Percentiles rank a stretch among this genome's conserved stretches.
phyloP scores from a whole-genome alignment of 139 green algal genomes.

The Haematococcus sp. region DNA sequence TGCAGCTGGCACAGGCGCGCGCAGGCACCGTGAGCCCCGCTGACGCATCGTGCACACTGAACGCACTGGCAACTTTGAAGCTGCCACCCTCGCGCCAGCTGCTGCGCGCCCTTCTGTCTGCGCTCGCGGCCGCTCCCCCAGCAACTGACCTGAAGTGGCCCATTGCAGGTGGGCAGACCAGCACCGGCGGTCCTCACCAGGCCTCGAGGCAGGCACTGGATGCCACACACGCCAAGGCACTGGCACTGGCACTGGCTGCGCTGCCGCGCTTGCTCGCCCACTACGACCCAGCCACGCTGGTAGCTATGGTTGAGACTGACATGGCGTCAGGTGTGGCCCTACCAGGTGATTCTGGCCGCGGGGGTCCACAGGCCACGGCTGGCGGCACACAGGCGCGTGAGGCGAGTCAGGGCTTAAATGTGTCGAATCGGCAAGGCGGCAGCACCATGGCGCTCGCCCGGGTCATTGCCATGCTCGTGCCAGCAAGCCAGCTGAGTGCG shows the following conservation, averaged over 20 bases:
- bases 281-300: background rate
- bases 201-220: too few relatives aligned
- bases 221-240: background rate
- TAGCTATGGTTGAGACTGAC: background rate
- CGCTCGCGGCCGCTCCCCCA: background rate
- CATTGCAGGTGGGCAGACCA: too few relatives aligned
- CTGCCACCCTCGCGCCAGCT: background rate
- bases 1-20: background rate
- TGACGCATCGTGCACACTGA: background rate
- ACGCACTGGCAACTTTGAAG: background rate
- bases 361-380: background rate
- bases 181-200: too few relatives aligned
- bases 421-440: background rate
- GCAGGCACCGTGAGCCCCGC: background rate
- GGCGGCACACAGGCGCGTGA: background rate
- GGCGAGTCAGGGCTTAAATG: background rate
- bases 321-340: background rate
- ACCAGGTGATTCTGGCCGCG: background rate
- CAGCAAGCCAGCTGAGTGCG: background rate
- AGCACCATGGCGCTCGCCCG: background rate
- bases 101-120: background rate
- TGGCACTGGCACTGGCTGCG: background rate
- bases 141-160: too few relatives aligned
- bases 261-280: background rate
- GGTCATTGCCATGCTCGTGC: background rate